Evolutionary conservation across 2,329 filamentous ascomycete genomes (phyloP).

Genomic region (Grosmannia serpens): DNA sequence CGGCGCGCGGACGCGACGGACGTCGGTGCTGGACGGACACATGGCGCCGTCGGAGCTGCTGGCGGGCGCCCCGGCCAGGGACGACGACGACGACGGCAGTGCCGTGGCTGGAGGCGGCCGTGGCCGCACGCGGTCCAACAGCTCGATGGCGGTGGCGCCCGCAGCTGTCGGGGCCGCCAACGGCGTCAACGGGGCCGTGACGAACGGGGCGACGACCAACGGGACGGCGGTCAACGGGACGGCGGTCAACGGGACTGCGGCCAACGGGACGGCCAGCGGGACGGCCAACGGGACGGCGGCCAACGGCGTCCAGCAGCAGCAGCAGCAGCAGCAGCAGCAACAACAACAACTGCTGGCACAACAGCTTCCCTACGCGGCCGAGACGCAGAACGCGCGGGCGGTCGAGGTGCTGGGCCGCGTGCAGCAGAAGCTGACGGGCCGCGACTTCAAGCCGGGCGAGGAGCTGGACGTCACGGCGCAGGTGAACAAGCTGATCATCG

Average conservation of each 20-base stretch:
- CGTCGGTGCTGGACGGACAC: slow-evolving; percentile 57
- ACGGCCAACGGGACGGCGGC: neutral
- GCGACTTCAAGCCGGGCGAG: slow-evolving; percentile 78
- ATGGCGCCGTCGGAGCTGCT: slow-evolving; percentile 45
- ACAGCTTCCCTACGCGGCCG: slow-evolving; percentile 35
- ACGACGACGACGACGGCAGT: neutral
- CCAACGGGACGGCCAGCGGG: neutral
- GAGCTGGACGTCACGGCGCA: slow-evolving; percentile 79
- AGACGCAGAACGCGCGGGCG: slow-evolving; percentile 87
- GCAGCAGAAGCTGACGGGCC: slow-evolving; percentile 87
- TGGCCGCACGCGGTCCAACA: neutral
- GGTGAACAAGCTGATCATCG: slow-evolving; percentile 87
- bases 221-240: slow-evolving; percentile 4
- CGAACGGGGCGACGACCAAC: slow-evolving; percentile 1
- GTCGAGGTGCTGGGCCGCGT: slow-evolving; percentile 86
- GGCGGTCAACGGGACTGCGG: neutral
- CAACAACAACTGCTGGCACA: neutral
- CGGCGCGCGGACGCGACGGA: slow-evolving; percentile 45
- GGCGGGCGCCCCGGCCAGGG: neutral
- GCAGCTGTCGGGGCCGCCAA: slow-evolving; percentile 20
- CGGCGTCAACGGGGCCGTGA: slow-evolving; percentile 23
- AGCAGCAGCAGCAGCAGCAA: too few species aligned
- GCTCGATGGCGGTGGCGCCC: slow-evolving; percentile 20
- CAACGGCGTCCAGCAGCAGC: neutral
- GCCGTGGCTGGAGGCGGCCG: neutral